phyloP scores from a whole-genome alignment of 2,329 filamentous ascomycete genomes.

The Colletotrichum filicis region DNA sequence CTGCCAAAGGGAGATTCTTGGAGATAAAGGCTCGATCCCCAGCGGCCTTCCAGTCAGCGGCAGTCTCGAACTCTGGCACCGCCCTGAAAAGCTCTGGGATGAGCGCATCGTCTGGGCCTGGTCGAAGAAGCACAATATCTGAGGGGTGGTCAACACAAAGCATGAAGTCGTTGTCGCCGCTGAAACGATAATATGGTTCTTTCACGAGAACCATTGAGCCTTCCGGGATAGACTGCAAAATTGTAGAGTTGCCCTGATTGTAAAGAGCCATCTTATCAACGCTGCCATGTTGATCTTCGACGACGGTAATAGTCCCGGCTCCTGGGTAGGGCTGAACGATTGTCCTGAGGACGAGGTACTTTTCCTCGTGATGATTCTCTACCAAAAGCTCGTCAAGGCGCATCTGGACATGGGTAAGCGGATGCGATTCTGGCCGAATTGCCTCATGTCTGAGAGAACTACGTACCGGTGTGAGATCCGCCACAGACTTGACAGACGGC shows the following conservation, averaged over 20 bases:
- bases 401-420: constrained; percentile 37
- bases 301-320: constrained; percentile 47
- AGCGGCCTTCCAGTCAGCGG: constrained; percentile 31
- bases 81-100: constrained; percentile 19
- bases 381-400: constrained; percentile 43
- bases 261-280: constrained; percentile 51
- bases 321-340: constrained; percentile 45
- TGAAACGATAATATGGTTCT: constrained; percentile 50
- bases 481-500: constrained; percentile 33
- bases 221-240: constrained; percentile 46
- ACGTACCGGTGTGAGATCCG: constrained; percentile 27
- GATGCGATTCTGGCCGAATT: too few species aligned
- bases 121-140: constrained; percentile 43
- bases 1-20: constrained; percentile 45
- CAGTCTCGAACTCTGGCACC: constrained; percentile 19
- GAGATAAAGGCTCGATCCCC: constrained; percentile 41
- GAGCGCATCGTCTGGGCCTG: constrained; percentile 39
- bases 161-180: constrained; percentile 44
- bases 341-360: constrained; percentile 44
- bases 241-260: constrained; percentile 46
- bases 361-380: constrained; percentile 48
- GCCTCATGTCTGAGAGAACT: too few species aligned
- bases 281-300: constrained; percentile 49
- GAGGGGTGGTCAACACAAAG: constrained; percentile 50
- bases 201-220: constrained; percentile 47